A percentile compares a stretch with the other conserved stretches of the same genome.
phyloP scores from a whole-genome alignment of 352 stramenopile genomes.

The Phytophthora sp. region DNA sequence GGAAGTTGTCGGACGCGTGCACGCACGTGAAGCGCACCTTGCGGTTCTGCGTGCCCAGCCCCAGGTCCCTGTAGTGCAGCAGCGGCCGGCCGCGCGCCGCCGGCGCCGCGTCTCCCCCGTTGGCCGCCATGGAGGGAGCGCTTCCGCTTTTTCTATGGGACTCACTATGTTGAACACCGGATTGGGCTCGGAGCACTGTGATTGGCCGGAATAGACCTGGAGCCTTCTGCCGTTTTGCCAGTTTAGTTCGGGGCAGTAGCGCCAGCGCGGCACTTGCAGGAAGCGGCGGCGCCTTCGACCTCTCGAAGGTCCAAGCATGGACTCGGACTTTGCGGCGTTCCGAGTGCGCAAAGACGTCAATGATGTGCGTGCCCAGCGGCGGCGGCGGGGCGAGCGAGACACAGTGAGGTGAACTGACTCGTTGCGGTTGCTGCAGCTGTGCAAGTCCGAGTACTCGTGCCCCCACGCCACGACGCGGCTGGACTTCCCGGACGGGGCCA shows the following conservation, averaged over 20 bases:
- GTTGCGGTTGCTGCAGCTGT: slow-evolving; percentile 45
- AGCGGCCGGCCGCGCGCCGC: slow-evolving; percentile 53
- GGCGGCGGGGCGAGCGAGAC: too few species aligned
- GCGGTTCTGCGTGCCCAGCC: slow-evolving; percentile 57
- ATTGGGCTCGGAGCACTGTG: too few species aligned
- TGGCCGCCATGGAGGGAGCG: slow-evolving; percentile 23
- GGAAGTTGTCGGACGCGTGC: slow-evolving; percentile 86
- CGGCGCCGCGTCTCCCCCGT: slow-evolving; percentile 12
- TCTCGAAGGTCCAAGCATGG: too few species aligned
- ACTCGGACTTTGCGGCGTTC: slow-evolving; percentile 77
- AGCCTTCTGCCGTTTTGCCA: not conserved
- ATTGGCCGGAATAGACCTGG: not conserved
- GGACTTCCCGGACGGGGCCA: slow-evolving; percentile 80
- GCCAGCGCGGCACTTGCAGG: too few species aligned
- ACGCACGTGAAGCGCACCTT: slow-evolving; percentile 83
- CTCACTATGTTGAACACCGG: slow-evolving; percentile 8
- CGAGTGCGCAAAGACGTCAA: slow-evolving; percentile 89
- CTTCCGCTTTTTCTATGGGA: slow-evolving; percentile 15
- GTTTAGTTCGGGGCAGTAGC: too few species aligned
- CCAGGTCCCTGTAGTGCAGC: slow-evolving; percentile 78
- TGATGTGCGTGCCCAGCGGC: slow-evolving; percentile 54
- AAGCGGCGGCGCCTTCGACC: too few species aligned
- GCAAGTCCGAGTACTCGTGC: slow-evolving; percentile 85
- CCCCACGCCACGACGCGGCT: slow-evolving; percentile 77
- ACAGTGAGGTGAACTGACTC: slow-evolving; percentile 14